A percentile compares a stretch with the other conserved stretches of the same genome.
Evolutionary conservation across 225 moss, liverwort and hornwort genomes (phyloP).

Genomic region (Takakia lepidozioides): DNA sequence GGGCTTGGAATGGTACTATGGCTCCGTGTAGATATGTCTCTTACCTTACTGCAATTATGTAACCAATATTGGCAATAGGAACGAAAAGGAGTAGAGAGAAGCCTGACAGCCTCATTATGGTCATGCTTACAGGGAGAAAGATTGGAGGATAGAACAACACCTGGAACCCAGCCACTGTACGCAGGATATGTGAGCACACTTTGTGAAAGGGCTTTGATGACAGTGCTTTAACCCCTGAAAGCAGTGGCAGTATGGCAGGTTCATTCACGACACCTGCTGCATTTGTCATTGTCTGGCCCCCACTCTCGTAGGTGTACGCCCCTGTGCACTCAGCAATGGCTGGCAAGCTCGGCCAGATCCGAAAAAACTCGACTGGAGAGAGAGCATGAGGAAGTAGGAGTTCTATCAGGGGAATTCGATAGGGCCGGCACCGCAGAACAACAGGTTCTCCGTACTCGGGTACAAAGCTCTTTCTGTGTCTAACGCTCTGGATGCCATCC

Average conservation of each 20-base stretch:
- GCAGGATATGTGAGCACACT: slow-evolving; percentile 88
- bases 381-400: slow-evolving; percentile 81
- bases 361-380: slow-evolving; percentile 96
- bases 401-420: slow-evolving; percentile 94
- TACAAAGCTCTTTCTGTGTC: slow-evolving; percentile 55
- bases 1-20: too few relatives aligned
- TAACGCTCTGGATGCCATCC: slow-evolving; percentile 53
- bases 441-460: slow-evolving; percentile 95
- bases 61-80: too few relatives aligned
- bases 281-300: slow-evolving; percentile 43
- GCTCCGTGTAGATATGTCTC: too few relatives aligned
- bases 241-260: slow-evolving; percentile 59
- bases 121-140: too few relatives aligned
- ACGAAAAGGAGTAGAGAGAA: too few relatives aligned
- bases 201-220: slow-evolving; percentile 71
- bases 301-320: slow-evolving; percentile 79
- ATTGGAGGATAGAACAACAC: slow-evolving; percentile 36
- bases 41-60: too few relatives aligned
- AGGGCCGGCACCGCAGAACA: slow-evolving; percentile 84
- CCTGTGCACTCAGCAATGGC: slow-evolving; percentile 88
- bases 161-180: slow-evolving; percentile 93
- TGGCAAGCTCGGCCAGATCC: slow-evolving; percentile 97
- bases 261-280: slow-evolving; percentile 63
- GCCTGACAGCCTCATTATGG: too few relatives aligned
- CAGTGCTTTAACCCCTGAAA: slow-evolving; percentile 38